These are phyloP conservation scores for Eucalyptus cloeziana DNA, from an alignment of 345 rosid genomes.

Conservation along the genomic window DNA sequence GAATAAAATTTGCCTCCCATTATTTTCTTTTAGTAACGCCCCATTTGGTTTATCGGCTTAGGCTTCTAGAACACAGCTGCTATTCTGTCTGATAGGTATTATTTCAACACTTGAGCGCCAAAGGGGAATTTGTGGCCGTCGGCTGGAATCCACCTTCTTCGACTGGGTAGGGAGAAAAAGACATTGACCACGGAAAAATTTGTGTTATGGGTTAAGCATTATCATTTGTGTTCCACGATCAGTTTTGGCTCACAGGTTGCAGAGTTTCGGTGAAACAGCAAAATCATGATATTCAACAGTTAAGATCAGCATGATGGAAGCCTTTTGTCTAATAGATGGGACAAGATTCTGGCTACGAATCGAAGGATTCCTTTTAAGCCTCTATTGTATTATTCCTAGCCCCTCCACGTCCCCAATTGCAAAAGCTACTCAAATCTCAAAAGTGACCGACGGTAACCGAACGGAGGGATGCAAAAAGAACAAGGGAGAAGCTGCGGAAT, in stretches of 20 bases:
- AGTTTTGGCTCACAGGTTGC: not conserved
- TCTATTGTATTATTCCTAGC: not conserved
- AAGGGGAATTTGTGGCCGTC: not conserved
- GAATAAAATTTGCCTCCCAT: not conserved
- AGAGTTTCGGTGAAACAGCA: not conserved
- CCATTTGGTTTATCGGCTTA: not conserved
- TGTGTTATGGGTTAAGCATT: not conserved
- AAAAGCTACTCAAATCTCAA: not conserved
- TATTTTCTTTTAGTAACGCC: not conserved
- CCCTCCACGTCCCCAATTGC: not conserved
- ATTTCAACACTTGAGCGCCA: not conserved
- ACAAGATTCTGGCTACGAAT: not conserved
- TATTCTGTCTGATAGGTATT: not conserved
- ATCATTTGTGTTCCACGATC: not conserved
- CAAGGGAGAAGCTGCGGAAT: not conserved
- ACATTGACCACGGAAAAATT: not conserved
- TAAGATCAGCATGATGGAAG: not conserved
- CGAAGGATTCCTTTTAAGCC: not conserved
- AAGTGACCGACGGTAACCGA: not conserved
- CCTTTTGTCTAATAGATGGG: not conserved
- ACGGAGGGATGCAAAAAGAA: not conserved
- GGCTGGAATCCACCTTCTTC: not conserved
- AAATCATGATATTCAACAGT: not conserved
- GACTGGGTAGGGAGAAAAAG: not conserved
- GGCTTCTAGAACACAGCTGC: not conserved